Evolutionary conservation across 163 green algal genomes (phyloP), one percentile per base, ranked within the genome.

Genomic region (Volvox carteri): DNA sequence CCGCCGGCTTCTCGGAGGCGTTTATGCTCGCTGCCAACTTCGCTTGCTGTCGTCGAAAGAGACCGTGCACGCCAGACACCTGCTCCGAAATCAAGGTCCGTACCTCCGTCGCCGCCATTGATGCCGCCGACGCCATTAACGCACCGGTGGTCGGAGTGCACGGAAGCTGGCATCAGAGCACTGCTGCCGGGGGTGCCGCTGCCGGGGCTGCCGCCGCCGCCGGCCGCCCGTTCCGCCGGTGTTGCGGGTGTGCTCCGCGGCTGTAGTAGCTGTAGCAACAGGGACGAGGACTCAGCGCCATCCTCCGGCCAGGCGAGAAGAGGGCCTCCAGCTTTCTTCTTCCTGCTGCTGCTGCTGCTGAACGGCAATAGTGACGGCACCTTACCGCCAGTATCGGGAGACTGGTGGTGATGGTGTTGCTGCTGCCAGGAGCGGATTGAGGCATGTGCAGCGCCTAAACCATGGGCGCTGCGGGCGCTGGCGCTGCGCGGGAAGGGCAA

Each of bases 261-360:
- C 37, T 78, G 70, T 23, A 78, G 70, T 39, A 80, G 73, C 23
- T 80, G 42, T 44, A 44, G 1, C 19, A 81, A 48, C 50, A 70
- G 75, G 42, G 75, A 70, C 12, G 48, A 37, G 12, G 75, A 68
- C 30, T 84, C 48, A 12, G 48, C 48, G n/a, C 48, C 75, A 14
- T 84, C 46, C 75, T 84, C 75, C 41, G 75, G 75, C 75, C 75
- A 84, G 12, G 75, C 75, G 1, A 84, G 48, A 14, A 65, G 73
- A 25, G 73, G 73, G 7, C n/a, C n/a, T n/a, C n/a, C 42, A 5
- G 73, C 73, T 78, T 35, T 78, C 70, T n/a, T n/a, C n/a, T n/a
- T n/a, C n/a, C n/a, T n/a, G n/a, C n/a, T n/a, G 1, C 39, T 18
- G 1, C 39, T 78, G 39, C 70, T 56, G 70, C 67, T 21, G 67